Evolutionary conservation across 2,329 filamentous ascomycete species (phyloP), one percentile per base, ranked within the genome.

Genomic region (Bertia moriformis): DNA sequence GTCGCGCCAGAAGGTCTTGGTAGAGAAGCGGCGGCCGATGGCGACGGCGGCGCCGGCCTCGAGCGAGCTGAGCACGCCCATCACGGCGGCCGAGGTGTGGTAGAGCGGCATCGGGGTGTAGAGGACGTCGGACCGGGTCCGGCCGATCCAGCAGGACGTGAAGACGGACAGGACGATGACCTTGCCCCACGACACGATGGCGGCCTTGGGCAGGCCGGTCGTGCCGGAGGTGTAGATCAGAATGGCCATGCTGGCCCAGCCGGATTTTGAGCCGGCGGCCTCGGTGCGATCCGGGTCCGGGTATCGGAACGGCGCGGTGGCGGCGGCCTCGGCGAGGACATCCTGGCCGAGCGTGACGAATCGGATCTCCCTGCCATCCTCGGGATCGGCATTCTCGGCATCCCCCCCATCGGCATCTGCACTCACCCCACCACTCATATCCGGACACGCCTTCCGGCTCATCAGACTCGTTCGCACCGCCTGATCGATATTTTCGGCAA

Each of bases 101-200:
- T 94, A 93, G 4, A 94, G 66, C 0, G 87, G 87, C 84, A 94
- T 93, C 41, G 79, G 79, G 12, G 83, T 88, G 52, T 86, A 89
- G 51, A 85, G 77, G 22, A 81, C 66, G 50, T 93, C 86, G 2
- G 65, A 63, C 2, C 63, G 58, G 12, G 62, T 67, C n/a, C 83
- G 61, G 4, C 62, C 59, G 20, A 84, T 59, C 57, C 78, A 78
- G 3, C 60, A 53, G 0, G 59, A 54, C 1, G 71, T 62, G 41
- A 81, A 73, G 10, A 54, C 57, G 17, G 63, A 64, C 1, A 67
- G 73, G 1, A 68, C 52, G 39, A 67, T 67, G 40, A 70, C 58
- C 52, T 87, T 87, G 17, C 60, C 63, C 79, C 79, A 86, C n/a
- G 75, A 74, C 2, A 87, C 71, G 38, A 87, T 75, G 10, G 82